Percentiles rank a stretch among this genome's conserved stretches.
These are phyloP conservation scores for Saccharomycopsis schoenii DNA, from an alignment of 805 yeast genomes.

Conservation along the genomic window DNA sequence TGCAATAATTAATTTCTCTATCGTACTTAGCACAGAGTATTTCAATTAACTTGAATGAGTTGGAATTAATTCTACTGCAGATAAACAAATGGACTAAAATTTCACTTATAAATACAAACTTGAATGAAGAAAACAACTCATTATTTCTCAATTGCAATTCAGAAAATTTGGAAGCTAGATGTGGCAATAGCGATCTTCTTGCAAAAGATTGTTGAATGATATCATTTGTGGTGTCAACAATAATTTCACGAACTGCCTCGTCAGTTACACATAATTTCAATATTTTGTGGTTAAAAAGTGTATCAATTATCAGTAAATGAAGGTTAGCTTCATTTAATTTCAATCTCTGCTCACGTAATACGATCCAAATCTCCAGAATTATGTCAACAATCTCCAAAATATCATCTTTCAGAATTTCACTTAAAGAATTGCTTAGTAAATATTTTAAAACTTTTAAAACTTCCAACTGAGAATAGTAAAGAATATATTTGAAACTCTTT, in stretches of 20 bases:
- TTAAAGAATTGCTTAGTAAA: conserved; percentile 14
- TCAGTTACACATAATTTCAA: conserved; percentile 21
- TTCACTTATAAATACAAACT: not conserved
- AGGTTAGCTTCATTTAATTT: conserved; percentile 54
- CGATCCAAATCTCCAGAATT: conserved; percentile 45
- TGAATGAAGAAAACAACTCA: conserved; percentile 37
- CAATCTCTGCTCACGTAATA: conserved; percentile 47
- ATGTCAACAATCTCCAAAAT: conserved; percentile 26
- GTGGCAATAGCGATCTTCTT: conserved; percentile 61
- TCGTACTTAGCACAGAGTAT: conserved; percentile 48
- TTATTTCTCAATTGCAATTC: conserved; percentile 35
- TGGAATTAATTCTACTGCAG: conserved; percentile 44
- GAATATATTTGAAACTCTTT: conserved; percentile 17
- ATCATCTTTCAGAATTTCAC: conserved; percentile 3
- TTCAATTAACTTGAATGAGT: conserved; percentile 50
- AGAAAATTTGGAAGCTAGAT: conserved; percentile 38
- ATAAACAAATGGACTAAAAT: conserved; percentile 37
- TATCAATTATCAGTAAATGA: conserved; percentile 47
- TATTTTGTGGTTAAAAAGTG: conserved; percentile 34
- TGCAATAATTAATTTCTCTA: conserved; percentile 27
- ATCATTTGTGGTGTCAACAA: not conserved
- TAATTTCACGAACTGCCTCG: not conserved
- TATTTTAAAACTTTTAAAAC: conserved; percentile 19
- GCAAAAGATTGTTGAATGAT: conserved; percentile 39
- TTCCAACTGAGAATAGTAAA: conserved; percentile 22